Conservation (phyloP, 306 rosid genomes). For the apple (Malus domestica) region ASM211411v1 NC_041803.1:23600501-23601000, state of each 20-base stretch:
- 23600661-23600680: not conserved
- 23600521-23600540: not conserved
- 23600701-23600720: slow-evolving; percentile 27
- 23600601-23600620: slow-evolving; percentile 18
- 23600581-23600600: slow-evolving; percentile 28
- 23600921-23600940: not conserved
- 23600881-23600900: slow-evolving; percentile 1
- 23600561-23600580: slow-evolving; percentile 37
- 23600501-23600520: not conserved
- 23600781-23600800: slow-evolving; percentile 39
- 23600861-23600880: slow-evolving; percentile 37
- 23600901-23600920: not conserved
- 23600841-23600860: slow-evolving; percentile 17
- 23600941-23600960: not conserved
- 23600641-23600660: not conserved
- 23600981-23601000: not conserved
- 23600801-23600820: slow-evolving; percentile 38
- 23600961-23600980: not conserved
- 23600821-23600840: slow-evolving; percentile 39
- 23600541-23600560: slow-evolving; percentile 48
- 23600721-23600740: slow-evolving; percentile 43
- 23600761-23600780: slow-evolving; percentile 18
- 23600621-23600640: slow-evolving; percentile 32
- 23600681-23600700: not conserved
- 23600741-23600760: slow-evolving; percentile 19